Evolutionary conservation across 352 stramenopile species (phyloP).

Genomic region (Pythium periplocum): DNA sequence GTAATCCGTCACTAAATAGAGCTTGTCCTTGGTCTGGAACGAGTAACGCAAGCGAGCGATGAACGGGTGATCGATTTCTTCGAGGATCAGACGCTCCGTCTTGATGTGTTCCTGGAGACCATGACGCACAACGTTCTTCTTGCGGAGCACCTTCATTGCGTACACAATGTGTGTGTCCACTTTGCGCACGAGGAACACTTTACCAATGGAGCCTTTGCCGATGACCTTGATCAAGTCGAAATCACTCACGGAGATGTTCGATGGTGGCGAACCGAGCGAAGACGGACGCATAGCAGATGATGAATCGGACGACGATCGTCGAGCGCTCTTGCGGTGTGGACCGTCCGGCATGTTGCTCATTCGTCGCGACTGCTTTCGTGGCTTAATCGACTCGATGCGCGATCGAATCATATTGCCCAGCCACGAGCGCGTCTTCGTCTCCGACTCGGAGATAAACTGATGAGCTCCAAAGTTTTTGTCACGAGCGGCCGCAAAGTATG

Average conservation of each 20-base stretch:
- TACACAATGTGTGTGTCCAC: constrained; percentile 89
- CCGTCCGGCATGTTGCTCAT: constrained; percentile 16
- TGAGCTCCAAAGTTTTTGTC: constrained; percentile 41
- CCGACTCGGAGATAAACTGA: constrained; percentile 62
- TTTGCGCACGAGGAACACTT: constrained; percentile 86
- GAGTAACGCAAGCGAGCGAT: constrained; percentile 96
- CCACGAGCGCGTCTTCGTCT: constrained; percentile 51
- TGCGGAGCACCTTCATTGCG: constrained; percentile 99
- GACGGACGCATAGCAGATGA: constrained; percentile 54
- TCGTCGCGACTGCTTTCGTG: constrained; percentile 46
- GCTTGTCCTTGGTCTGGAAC: constrained; percentile 93
- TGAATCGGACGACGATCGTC: constrained; percentile 32
- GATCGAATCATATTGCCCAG: constrained; percentile 58
- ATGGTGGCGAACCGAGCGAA: constrained; percentile 23
- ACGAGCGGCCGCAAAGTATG: constrained; percentile 59
- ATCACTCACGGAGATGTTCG: constrained; percentile 71
- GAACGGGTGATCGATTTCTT: constrained; percentile 96
- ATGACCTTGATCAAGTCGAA: constrained; percentile 85
- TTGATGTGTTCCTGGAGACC: constrained; percentile 95
- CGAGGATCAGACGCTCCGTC: constrained; percentile 97
- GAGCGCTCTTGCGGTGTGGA: constrained; percentile 35
- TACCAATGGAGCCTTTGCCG: constrained; percentile 82
- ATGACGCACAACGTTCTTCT: constrained; percentile 89
- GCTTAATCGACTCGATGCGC: constrained; percentile 62
- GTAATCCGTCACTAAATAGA: constrained; percentile 89